Evolutionary conservation across 768 basidiomycete genomes (phyloP).

Genomic region (Boletus subparvulus): DNA sequence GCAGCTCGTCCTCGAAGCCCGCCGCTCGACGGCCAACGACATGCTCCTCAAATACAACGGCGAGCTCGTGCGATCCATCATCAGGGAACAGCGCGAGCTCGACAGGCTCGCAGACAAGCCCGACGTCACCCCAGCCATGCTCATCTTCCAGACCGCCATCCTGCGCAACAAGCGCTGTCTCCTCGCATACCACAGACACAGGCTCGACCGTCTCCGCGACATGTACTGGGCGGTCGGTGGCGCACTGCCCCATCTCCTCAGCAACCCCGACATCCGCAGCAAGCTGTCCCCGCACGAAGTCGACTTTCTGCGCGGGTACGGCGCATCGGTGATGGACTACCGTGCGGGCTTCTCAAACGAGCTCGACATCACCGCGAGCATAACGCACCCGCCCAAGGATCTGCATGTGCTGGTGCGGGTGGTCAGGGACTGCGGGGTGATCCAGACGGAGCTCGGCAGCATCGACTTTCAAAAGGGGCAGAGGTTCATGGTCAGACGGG

Average conservation of each 20-base stretch:
- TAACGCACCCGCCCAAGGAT: slow-evolving; percentile 84
- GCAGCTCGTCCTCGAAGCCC: slow-evolving; percentile 83
- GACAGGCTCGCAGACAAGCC: slow-evolving; percentile 54
- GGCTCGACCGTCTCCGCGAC: slow-evolving; percentile 78
- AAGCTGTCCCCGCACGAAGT: slow-evolving; percentile 80
- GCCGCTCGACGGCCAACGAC: slow-evolving; percentile 80
- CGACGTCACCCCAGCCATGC: slow-evolving; percentile 56
- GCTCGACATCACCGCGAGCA: slow-evolving; percentile 82
- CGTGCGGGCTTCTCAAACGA: slow-evolving; percentile 82
- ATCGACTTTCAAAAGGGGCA: slow-evolving; percentile 91
- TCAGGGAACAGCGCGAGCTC: slow-evolving; percentile 90
- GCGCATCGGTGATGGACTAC: slow-evolving; percentile 77
- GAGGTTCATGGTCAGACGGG: slow-evolving; percentile 82
- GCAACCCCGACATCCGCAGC: slow-evolving; percentile 61
- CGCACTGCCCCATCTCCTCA: slow-evolving; percentile 79
- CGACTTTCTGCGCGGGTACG: slow-evolving; percentile 83
- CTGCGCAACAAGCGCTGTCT: slow-evolving; percentile 94
- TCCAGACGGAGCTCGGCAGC: slow-evolving; percentile 88
- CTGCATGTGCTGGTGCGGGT: slow-evolving; percentile 87
- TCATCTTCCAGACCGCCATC: slow-evolving; percentile 87
- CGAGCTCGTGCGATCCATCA: slow-evolving; percentile 76
- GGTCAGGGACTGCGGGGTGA: slow-evolving; percentile 84
- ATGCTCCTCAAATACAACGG: slow-evolving; percentile 92
- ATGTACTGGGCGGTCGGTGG: slow-evolving; percentile 91
- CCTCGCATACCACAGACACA: slow-evolving; percentile 88